Evolutionary conservation across 768 basidiomycete species (phyloP), one percentile per base, ranked within the genome.

Genomic region (Russula dissimulans): DNA sequence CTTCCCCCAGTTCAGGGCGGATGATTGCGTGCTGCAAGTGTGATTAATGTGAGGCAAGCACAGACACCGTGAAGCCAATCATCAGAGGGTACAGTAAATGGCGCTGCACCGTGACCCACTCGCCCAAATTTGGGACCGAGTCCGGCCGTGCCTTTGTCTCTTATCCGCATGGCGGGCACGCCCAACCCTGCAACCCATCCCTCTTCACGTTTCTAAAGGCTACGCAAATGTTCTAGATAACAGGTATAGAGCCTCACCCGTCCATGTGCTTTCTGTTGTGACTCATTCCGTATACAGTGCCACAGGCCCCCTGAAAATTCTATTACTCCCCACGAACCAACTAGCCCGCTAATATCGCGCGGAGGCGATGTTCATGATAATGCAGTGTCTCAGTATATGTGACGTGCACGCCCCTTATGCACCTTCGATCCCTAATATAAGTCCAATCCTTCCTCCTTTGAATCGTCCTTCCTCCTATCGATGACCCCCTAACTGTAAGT

Each of bases 391-490:
- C 41, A 48, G 38, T 57, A 34, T 50, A 50, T 57, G 56, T 57
- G 56, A 57, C 48, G 48, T 57, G 18, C 56, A 57, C 48, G 41
- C 39, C 42, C 42, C 56, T 57, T 57, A 22, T 50, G 41, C 56
- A 43, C 56, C 39, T 57, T 57, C 56, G 14, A 41, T 57, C 5
- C 56, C 56, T 57, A 57, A 57, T 57, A 57, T 57, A 57, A 57
- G 41, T 5, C 42, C 56, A 50, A 57, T 43, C 22, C 4, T 10
- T 57, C 22, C 11, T 42, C 31, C 41, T 18, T 50, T 41, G 18
- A 18, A 22, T 29, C 34, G 12, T 5, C 56, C 31, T 22, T 18
- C 6, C 39, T n/a, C 29, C 47, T 5, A 22, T 42, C 31, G n/a
- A 46, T 48, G n/a, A 42, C 48, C 41, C 31, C 41, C 29, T 32